Base-by-base conservation (phyloP, 306 rosid genomes). In the Amphicarpaea edgeworthii region DNA sequence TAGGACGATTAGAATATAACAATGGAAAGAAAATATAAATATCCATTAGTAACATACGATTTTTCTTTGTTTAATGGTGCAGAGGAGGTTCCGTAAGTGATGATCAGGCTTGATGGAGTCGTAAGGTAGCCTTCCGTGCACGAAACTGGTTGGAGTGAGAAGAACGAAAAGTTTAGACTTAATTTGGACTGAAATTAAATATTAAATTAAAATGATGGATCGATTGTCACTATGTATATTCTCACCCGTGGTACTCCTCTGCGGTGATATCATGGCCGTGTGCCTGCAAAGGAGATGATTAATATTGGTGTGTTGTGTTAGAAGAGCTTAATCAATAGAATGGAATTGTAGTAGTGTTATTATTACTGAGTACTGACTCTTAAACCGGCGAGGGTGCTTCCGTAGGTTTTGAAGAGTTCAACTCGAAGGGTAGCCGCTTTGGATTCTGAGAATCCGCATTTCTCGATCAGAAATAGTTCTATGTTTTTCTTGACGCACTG, bases 61-160 rank as follows among this genome's bases (percentile, higher is more conserved):
- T 80, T 90, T 94, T 49, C 95, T 85, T 53, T 90, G 97, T 0
- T 83, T 60, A 75, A 94, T 89, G 72, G 88, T 53, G 9, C 79
- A 75, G 11, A 94, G 78, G 49, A 92, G 85, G 79, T 70, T 86
- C 6, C 88, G 92, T 67, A 94, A 87, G 59, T 85, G 93, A 57
- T 59, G 7, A 42, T 94, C 93, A 5, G 88, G 90, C 50, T 85
- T 85, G 85, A 94, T 90, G 45, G 77, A 70, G 5, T 92, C 89
- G 77, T 94, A 94, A 28, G 98, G 95, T 68, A 94, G 64, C 55
- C 91, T 94, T 72, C 97, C 98, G 90, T 94, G 98, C 19, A 94
- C 96, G 88, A 90, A 83, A 79, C 96, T 90, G 76, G 19, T 41
- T 19, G n/a, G 21, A 30, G 42, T 34, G 0, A 30, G 23, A 49